Base-by-base conservation (phyloP, 441 rosid species). In the Erodium moschatum region DNA sequence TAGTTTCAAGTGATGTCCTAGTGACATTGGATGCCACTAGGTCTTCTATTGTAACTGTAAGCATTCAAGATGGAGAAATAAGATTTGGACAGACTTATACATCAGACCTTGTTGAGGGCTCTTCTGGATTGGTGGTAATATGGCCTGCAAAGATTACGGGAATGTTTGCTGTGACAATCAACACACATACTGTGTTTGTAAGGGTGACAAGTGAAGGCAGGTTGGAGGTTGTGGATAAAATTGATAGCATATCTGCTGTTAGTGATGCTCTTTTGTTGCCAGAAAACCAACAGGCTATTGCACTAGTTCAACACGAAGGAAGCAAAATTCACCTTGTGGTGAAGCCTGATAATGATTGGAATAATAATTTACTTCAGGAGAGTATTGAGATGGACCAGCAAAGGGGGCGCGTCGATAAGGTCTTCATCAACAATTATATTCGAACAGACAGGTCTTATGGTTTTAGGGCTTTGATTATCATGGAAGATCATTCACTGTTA, bases 401-500 rank as follows among this genome's bases (percentile, higher is more conserved):
- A 40, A 83, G 96, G 76, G 99, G 99, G n/a, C 73, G 82, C 73
- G 91, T 88, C 64, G 85, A 87, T 60, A 90, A 87, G 87, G 92
- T 95, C 83, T 95, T 88, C 82, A 83, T 95, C 70, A 92, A 95
- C 77, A 87, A 86, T 80, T 95, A 92, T 80, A 72, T 89, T 74
- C 80, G 86, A 81, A 90, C 97, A 16, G 99, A 95, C 76, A 90
- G 84, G 77, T 85, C 96, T 69, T 75, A 95, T 80, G 99, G 99
- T 52, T 95, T 90, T 76, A 86, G 99, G 86, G 97, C 87, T 33
- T 87, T 92, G 81, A 83, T 92, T 73, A 90, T 92, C 72, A 89
- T 95, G 99, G 99, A 95, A 85, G 98, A 95, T 83, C 98, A 92
- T 83, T 92, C 99, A 40, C 84, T 95, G 56, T 80, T 89, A 76